Percentiles rank a stretch among this genome's conserved stretches.
Evolutionary conservation across 371 early-diverging fungal genomes (phyloP).

Genomic region (Circinella umbellata): DNA sequence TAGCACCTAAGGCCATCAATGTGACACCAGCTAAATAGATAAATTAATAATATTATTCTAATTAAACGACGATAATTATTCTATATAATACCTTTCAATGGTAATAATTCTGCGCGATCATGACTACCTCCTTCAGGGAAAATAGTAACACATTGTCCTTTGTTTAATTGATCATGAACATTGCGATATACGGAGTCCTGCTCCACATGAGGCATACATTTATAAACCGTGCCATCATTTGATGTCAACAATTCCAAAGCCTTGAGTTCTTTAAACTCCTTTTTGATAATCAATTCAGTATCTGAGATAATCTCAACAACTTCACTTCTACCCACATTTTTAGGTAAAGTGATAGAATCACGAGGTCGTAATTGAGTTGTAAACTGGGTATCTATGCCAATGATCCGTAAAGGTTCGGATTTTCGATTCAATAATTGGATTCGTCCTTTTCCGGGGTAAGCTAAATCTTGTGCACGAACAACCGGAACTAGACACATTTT

Average conservation of each 20-base stretch:
- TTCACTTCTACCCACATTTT: constrained; percentile 59
- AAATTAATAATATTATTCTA: not conserved
- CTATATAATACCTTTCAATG: constrained; percentile 73
- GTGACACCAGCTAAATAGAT: constrained; percentile 68
- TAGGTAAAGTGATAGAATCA: constrained; percentile 60
- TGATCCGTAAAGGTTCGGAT: constrained; percentile 63
- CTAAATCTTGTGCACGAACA: constrained; percentile 84
- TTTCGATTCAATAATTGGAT: constrained; percentile 65
- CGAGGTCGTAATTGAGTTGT: constrained; percentile 64
- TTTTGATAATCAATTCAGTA: constrained; percentile 66
- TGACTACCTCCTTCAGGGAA: constrained; percentile 97
- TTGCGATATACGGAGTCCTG: constrained; percentile 79
- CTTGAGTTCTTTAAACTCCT: constrained; percentile 63
- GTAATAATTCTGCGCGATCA: constrained; percentile 90
- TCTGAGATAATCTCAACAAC: constrained; percentile 79
- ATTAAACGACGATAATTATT: not conserved
- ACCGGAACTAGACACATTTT: constrained; percentile 72
- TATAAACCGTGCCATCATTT: constrained; percentile 66
- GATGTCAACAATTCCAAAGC: constrained; percentile 61
- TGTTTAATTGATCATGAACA: constrained; percentile 76
- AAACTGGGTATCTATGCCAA: constrained; percentile 73
- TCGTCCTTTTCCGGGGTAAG: constrained; percentile 66
- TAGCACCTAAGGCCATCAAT: constrained; percentile 89
- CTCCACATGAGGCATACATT: constrained; percentile 82
- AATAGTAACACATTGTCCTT: constrained; percentile 87